Base-by-base conservation (phyloP, 768 basidiomycete genomes). In the Tricholomella constricta region DNA sequence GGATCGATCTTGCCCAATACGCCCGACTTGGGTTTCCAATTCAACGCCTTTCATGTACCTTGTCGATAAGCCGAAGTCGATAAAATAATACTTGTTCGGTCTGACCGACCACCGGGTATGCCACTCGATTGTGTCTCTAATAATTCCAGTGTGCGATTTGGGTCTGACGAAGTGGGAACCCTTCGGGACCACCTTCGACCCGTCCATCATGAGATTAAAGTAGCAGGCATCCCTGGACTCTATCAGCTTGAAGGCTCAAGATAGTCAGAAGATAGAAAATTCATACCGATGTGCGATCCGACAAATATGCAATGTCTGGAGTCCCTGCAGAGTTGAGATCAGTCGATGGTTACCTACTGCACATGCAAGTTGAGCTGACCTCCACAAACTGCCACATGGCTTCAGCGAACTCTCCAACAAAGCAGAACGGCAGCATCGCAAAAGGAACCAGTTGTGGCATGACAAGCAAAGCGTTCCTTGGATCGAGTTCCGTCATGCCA, bases 361-460 rank as follows among this genome's bases (percentile, higher is more conserved):
- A 29, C 38, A 9, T 19, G 14, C 34, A n/a, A n/a, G n/a, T n/a
- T n/a, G n/a, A 44, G 20, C 32, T 5, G 12, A 58, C 59, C 45
- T 61, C 46, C 7, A 63, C 38, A 35, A 55, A 50, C 48, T 62
- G 62, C 9, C 49, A 22, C 32, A 57, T 23, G 6, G 53, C 51
- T 15, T 62, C 62, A 0, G 45, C 20, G 26, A 52, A 27, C 32
- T 64, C 63, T 12, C 43, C 53, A 15, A 58, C 32, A 17, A 25
- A 27, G 12, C 54, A 27, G 32, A 62, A 62, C 25, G 34, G 36
- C 4, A 59, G 51, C 12, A 26, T 17, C 19, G 34, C 22, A 23
- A 51, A 64, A 5, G 26, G 15, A 1, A 42, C 20, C 1, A 61
- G 54, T 6, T 58, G 44, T 5, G 62, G 59, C 57, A 61, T 61